Percentiles rank a stretch among this genome's conserved stretches.
Conservation (phyloP, 2,329 filamentous ascomycete genomes). For the Epichloe aotearoae region DNA sequence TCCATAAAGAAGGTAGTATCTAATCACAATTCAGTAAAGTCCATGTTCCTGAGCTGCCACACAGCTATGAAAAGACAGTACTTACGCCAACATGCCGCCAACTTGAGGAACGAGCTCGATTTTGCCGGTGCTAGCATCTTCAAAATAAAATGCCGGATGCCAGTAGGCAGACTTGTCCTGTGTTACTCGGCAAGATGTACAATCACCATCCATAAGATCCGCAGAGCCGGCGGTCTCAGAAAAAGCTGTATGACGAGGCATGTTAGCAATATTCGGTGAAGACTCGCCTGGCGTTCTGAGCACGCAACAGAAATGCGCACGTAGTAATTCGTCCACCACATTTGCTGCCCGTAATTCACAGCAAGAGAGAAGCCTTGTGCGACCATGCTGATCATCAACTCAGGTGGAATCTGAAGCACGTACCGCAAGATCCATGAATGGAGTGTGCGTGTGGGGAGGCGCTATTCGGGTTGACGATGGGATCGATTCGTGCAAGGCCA, state of each 20-base stretch:
- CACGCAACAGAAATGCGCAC: not conserved
- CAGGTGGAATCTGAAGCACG: slow-evolving; percentile 22
- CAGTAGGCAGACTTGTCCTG: slow-evolving; percentile 86
- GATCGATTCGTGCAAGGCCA: slow-evolving; percentile 63
- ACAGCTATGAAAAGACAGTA: slow-evolving; percentile 13
- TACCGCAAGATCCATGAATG: slow-evolving; percentile 65
- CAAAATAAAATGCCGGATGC: slow-evolving; percentile 68
- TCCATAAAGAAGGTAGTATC: slow-evolving; percentile 72
- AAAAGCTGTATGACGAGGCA: slow-evolving; percentile 40
- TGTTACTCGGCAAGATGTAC: slow-evolving; percentile 68
- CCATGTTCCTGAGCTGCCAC: not conserved
- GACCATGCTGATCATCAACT: not conserved
- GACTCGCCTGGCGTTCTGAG: not conserved
- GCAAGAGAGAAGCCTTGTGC: not conserved
- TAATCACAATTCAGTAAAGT: slow-evolving; percentile 16
- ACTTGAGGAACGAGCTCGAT: slow-evolving; percentile 58
- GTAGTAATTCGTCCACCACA: not conserved
- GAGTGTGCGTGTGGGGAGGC: slow-evolving; percentile 57
- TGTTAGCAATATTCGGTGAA: not conserved
- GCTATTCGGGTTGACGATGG: slow-evolving; percentile 50
- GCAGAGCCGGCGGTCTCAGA: slow-evolving; percentile 40
- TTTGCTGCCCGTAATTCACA: not conserved
- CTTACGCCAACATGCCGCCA: slow-evolving; percentile 76
- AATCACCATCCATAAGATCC: slow-evolving; percentile 47
- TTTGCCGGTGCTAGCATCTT: slow-evolving; percentile 48